Evolutionary conservation across 331 rosid genomes (phyloP).

Genomic region (Acacia concinna): DNA sequence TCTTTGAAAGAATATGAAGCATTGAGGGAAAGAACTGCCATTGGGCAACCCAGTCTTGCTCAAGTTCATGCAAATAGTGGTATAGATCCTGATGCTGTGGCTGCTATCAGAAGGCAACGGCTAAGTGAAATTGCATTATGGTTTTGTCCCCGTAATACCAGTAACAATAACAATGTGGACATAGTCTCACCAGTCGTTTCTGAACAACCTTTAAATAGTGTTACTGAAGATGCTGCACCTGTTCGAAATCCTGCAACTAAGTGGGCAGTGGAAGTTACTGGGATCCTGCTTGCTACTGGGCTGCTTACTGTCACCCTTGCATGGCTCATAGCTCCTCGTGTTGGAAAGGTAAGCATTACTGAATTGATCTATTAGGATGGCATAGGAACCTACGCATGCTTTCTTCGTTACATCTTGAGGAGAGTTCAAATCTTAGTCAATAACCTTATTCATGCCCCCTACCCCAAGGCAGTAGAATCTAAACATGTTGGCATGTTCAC

Average conservation of each 20-base stretch:
- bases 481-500: background rate
- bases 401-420: background rate
- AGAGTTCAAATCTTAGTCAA: background rate
- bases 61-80: conserved; percentile 45
- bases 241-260: conserved; percentile 71
- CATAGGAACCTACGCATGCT: conserved; percentile 6
- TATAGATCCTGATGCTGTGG: conserved; percentile 94
- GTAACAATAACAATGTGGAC: conserved; percentile 42
- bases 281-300: conserved; percentile 95
- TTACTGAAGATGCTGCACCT: conserved; percentile 53
- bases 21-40: conserved; percentile 83
- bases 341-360: conserved; percentile 73
- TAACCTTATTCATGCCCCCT: background rate
- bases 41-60: conserved; percentile 62
- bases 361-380: conserved; percentile 9
- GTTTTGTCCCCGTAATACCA: conserved; percentile 74
- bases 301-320: conserved; percentile 90
- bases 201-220: conserved; percentile 60
- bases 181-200: conserved; percentile 60
- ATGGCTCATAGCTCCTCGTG: conserved; percentile 96
- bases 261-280: conserved; percentile 94
- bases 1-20: conserved; percentile 82
- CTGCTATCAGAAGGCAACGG: conserved; percentile 90
- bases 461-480: background rate
- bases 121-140: conserved; percentile 83